A percentile compares a stretch with the other conserved stretches of the same genome.
Conservation (phyloP, 2,329 filamentous ascomycete species). For the Venturia nashicola region DNA sequence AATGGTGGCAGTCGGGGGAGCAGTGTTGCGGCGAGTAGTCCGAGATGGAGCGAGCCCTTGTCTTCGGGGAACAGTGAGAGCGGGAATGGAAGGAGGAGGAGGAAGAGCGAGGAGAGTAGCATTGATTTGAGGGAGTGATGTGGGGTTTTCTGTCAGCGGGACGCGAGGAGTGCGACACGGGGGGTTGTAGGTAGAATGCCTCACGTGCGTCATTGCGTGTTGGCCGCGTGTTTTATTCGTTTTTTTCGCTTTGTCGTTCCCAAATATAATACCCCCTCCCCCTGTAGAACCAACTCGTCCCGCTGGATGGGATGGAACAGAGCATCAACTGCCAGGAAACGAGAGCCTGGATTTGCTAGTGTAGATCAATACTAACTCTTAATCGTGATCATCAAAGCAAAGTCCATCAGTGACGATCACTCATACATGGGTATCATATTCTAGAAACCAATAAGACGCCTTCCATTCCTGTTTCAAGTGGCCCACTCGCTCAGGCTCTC, state of each 20-base stretch:
- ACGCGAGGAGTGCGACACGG: not conserved
- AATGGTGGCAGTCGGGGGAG: not conserved
- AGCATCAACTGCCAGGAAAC: not conserved
- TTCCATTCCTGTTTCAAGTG: not conserved
- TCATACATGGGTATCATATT: slow-evolving; percentile 4
- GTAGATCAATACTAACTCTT: not conserved
- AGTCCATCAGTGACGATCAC: not conserved
- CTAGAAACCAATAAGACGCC: not conserved
- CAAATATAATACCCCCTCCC: not conserved
- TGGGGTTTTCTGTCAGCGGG: not conserved
- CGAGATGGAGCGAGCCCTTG: slow-evolving; percentile 2
- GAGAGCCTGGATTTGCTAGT: not conserved
- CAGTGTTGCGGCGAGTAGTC: not conserved
- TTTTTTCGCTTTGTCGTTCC: not conserved
- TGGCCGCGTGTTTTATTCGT: not conserved
- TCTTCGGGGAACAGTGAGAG: slow-evolving; percentile 1
- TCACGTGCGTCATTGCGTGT: too few relatives aligned
- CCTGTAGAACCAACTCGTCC: not conserved
- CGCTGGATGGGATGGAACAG: not conserved
- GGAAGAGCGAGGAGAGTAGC: not conserved
- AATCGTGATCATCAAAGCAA: not conserved
- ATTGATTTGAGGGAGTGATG: slow-evolving; percentile 3
- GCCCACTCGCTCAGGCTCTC: not conserved
- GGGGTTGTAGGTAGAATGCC: not conserved
- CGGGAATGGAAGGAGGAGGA: not conserved